Conservation (phyloP, 2,329 filamentous ascomycete species). For the Chalaropsis thielavioides region DNA sequence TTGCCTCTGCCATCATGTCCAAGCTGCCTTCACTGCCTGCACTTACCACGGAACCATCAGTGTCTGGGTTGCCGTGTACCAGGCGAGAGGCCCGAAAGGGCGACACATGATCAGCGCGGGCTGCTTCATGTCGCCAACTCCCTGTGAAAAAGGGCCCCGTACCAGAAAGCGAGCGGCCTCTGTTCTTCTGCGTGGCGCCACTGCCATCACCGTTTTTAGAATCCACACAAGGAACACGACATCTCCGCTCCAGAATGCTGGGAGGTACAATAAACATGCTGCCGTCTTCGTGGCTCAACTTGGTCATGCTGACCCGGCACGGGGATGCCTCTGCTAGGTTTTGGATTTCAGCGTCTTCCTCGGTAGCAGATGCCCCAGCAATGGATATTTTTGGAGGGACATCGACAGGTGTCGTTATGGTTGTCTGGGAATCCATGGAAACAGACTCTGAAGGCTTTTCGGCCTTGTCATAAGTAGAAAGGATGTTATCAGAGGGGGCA, state of each 20-base stretch:
- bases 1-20: slow-evolving; percentile 11
- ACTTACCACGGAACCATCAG: slow-evolving; percentile 2
- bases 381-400: not conserved
- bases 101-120: slow-evolving; percentile 11
- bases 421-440: not conserved
- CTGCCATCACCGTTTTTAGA: not conserved
- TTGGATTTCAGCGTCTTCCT: not conserved
- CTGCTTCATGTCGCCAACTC: slow-evolving; percentile 15
- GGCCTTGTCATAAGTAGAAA: not conserved
- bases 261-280: slow-evolving; percentile 10
- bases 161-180: slow-evolving; percentile 10
- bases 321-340: slow-evolving; percentile 6
- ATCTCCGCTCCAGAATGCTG: slow-evolving; percentile 2
- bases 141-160: slow-evolving; percentile 16
- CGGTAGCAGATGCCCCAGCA: not conserved
- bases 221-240: slow-evolving; percentile 2
- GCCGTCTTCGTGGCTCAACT: slow-evolving; percentile 4
- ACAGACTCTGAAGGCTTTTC: not conserved
- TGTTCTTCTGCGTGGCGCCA: not conserved
- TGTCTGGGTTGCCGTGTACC: slow-evolving; percentile 2
- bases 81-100: slow-evolving; percentile 16
- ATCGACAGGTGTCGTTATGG: not conserved
- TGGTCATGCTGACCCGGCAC: slow-evolving; percentile 8
- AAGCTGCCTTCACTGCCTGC: slow-evolving; percentile 10
- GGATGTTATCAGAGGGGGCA: not conserved